Evolutionary conservation across 176 grass and related monocot species (phyloP), one percentile per base, ranked within the genome.

Genomic region (Musa troglodytarum): DNA sequence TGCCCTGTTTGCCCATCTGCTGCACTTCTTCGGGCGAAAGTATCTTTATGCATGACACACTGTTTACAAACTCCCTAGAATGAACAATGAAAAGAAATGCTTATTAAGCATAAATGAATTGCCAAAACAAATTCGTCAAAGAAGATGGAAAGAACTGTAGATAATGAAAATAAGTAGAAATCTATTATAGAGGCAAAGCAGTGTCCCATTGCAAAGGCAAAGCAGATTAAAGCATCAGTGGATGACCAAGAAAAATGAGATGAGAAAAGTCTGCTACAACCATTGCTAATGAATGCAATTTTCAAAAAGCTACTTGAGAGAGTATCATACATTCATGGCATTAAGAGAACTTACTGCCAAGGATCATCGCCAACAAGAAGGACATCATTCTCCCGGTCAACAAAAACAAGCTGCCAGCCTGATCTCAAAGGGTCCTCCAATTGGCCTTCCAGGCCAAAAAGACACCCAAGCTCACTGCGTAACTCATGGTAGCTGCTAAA

Each of bases 341-440:
- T 19, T 50, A 49, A 50, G 79, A 24, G 0, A 78, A 87, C 88
- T 66, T 88, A 99, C 96, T 95, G 96, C 96, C 96, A 99, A 74
- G 96, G 96, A 76, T 89, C 96, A 1, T 99, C 96, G 19, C 96
- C 96, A 14, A 99, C 84, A 65, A 99, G 96, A 71, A 99, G 96
- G 82, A 95, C 83, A 54, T 99, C 91, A 20, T 92, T 88, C 86
- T 99, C 96, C 23, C 81, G 82, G 86, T 99, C 96, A 59, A 99
- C 86, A 62, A 99, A 99, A 95, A 99, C 96, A 99, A 99, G 96
- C 96, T 99, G 96, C 96, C 96, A 99, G 96, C 96, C 96, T 99
- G 96, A 99, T 99, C 96, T 99, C 81, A 89, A 68, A 62, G 96
- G 96, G 84, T 99, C 82, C 79, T 99, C 96, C 91, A 99, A 94